Evolutionary conservation across 768 basidiomycete genomes (phyloP), one percentile per base, ranked within the genome.

Genomic region (Tremella yokohamensis): DNA sequence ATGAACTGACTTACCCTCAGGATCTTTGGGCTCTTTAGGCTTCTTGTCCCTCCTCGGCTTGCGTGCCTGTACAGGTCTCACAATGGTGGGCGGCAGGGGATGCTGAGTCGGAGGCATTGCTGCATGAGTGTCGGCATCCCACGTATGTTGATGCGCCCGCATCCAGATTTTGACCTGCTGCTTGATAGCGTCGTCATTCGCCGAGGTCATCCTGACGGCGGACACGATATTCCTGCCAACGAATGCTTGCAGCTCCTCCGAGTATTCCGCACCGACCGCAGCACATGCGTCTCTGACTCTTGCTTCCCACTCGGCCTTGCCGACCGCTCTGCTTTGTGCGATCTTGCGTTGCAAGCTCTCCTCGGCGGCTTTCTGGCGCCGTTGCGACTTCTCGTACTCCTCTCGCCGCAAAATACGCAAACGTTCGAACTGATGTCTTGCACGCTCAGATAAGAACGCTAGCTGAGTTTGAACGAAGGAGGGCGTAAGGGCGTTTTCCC

Each of bases 291-390:
- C 29, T 24, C 34, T 18, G 44, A 73, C 61, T 22, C 52, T 37
- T 9, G 49, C 50, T 42, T 64, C 62, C 71, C 71, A 73, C 18
- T 55, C 58, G 29, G n/a, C 15, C 44, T 53, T 58, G 8, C 53
- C 38, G n/a, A n/a, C 34, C 18, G 51, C 49, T 18, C 60, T 49
- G 8, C 58, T 49, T 49, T 64, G 64, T 2, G 57, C 57, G n/a
- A 70, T 39, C 50, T 70, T 70, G 13, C 57, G 29, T 8, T 58
- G 51, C 11, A 70, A 56, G n/a, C 40, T 39, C 8, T 56, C 57
- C 25, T 63, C 60, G 8, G 63, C 56, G 25, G 29, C 53, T 20
- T 56, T 42, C 38, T 64, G 63, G 22, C 57, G 26, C 34, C 57
- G 49, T 15, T 19, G 12, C 8, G 49, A 38, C 12, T 44, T 15